These are phyloP conservation scores for Phyllosticta capitalensis DNA, from an alignment of 2,329 filamentous ascomycete species.

Conservation along the genomic window DNA sequence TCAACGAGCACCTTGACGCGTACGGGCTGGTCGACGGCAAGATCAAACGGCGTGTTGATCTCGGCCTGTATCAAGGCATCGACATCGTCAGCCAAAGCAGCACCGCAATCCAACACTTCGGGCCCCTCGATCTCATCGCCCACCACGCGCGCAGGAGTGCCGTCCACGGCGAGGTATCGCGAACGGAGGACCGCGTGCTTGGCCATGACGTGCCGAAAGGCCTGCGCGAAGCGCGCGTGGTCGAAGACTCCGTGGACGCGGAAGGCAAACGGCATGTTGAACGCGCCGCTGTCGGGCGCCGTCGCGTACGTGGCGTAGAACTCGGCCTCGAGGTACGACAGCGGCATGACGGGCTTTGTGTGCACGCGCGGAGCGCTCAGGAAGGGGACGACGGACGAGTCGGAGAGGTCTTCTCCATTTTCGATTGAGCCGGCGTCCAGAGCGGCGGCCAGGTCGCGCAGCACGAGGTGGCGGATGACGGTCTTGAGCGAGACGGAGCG, in stretches of 20 bases:
- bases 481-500: constrained; percentile 4
- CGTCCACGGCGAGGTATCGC: background rate
- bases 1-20: background rate
- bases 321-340: background rate
- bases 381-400: background rate
- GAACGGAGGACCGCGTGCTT: constrained; percentile 4
- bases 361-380: background rate
- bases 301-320: background rate
- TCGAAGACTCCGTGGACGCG: background rate
- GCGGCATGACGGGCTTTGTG: background rate
- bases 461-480: constrained; percentile 4
- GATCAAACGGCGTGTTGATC: background rate
- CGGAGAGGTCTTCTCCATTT: background rate
- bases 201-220: background rate
- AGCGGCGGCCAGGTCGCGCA: constrained; percentile 1
- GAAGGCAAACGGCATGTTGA: background rate
- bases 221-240: background rate
- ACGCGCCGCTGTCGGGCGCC: background rate
- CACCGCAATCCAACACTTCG: background rate
- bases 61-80: background rate
- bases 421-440: background rate
- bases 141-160: background rate
- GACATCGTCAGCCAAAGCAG: background rate
- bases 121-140: background rate
- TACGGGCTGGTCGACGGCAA: background rate